A percentile compares a stretch with the other conserved stretches of the same genome.
phyloP scores from a whole-genome alignment of 2,329 filamentous ascomycete genomes.

The Fusarium incarnatum region DNA sequence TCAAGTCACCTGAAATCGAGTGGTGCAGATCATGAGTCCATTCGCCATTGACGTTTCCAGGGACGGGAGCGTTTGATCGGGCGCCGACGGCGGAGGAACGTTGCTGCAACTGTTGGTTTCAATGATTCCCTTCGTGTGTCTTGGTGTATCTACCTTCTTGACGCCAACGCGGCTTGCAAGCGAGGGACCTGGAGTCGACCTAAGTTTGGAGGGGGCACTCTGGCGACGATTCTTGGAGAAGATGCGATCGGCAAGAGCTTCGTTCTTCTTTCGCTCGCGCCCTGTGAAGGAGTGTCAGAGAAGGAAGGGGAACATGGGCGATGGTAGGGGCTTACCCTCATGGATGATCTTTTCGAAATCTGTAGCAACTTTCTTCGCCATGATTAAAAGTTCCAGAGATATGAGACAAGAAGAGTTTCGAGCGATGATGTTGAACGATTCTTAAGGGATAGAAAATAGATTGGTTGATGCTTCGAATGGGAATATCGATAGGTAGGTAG shows the following conservation, averaged over 20 bases:
- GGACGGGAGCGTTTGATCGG: slow-evolving; percentile 46
- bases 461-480: not conserved
- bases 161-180: slow-evolving; percentile 80
- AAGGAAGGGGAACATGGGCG: not conserved
- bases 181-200: slow-evolving; percentile 62
- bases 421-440: not conserved
- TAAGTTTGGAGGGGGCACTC: slow-evolving; percentile 65
- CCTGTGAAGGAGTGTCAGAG: slow-evolving; percentile 52
- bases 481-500: not conserved
- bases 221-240: slow-evolving; percentile 71
- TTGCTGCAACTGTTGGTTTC: slow-evolving; percentile 32
- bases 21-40: slow-evolving; percentile 79
- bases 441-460: not conserved
- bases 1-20: slow-evolving; percentile 56
- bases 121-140: slow-evolving; percentile 11
- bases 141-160: slow-evolving; percentile 68
- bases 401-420: not conserved
- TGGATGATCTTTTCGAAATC: slow-evolving; percentile 69
- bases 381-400: slow-evolving; percentile 40
- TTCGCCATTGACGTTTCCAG: slow-evolving; percentile 72
- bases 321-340: slow-evolving; percentile 54
- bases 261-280: slow-evolving; percentile 77
- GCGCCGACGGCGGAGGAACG: slow-evolving; percentile 41
- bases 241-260: slow-evolving; percentile 77
- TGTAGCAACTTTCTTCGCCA: slow-evolving; percentile 59